phyloP scores from a whole-genome alignment of 306 rosid genomes.

The Hippophae rhamnoides region DNA sequence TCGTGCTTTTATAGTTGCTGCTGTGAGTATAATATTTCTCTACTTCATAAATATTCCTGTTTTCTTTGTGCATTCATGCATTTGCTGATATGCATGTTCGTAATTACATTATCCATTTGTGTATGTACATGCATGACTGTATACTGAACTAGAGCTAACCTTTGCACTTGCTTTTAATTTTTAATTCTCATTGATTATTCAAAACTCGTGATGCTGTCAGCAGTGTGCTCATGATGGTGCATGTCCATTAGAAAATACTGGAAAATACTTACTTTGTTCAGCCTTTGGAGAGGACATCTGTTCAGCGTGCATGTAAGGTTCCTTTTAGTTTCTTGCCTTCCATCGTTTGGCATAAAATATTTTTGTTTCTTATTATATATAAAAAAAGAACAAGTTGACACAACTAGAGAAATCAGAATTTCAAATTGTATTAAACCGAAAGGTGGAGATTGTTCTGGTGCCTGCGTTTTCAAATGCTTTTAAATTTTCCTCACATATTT shows the following conservation, averaged over 20 bases:
- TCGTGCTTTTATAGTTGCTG: constrained; percentile 82
- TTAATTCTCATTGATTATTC: constrained; percentile 11
- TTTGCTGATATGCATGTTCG: neutral
- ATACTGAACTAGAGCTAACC: neutral
- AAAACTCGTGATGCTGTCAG: constrained; percentile 46
- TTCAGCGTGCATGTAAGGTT: constrained; percentile 85
- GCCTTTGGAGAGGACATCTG: constrained; percentile 86
- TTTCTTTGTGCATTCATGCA: constrained; percentile 1
- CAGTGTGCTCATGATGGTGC: constrained; percentile 97
- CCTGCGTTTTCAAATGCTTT: no score
- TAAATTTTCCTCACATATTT: neutral
- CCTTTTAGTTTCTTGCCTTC: constrained; percentile 16
- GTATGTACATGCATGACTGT: no score
- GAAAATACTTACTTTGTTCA: constrained; percentile 89
- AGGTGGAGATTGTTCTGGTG: no score
- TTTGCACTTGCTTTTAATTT: neutral
- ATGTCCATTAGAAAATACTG: constrained; percentile 75
- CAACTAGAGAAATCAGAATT: no score
- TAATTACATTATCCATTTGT: no score
- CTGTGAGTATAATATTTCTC: constrained; percentile 46
- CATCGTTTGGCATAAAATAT: constrained; percentile 9
- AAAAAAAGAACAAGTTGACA: no score
- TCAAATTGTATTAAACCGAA: no score
- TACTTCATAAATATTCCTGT: neutral
- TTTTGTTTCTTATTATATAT: neutral